Percentiles rank a stretch among this genome's conserved stretches.
These are phyloP conservation scores for Capillidium heterosporum DNA, from an alignment of 371 early-diverging fungal species.

Conservation along the genomic window DNA sequence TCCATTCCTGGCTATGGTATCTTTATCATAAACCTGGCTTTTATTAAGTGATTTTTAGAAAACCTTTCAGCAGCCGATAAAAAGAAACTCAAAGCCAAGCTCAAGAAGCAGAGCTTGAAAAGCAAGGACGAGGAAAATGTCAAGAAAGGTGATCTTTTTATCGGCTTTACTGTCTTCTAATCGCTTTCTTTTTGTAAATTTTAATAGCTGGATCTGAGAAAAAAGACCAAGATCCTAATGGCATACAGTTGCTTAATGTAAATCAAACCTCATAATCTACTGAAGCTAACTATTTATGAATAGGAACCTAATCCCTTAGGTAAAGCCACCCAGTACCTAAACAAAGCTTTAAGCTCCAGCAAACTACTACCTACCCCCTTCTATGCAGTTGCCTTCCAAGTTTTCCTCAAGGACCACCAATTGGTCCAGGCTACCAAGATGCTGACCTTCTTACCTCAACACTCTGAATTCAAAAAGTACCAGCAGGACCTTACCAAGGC, in stretches of 20 bases:
- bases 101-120: constrained; percentile 17
- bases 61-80: constrained; percentile 41
- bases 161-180: background rate
- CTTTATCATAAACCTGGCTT: background rate
- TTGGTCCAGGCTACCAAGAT: too few species aligned
- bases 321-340: too few species aligned
- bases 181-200: background rate
- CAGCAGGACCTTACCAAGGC: too few species aligned
- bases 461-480: too few species aligned
- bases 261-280: background rate
- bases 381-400: too few species aligned
- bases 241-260: constrained; percentile 9
- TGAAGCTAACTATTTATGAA: too few species aligned
- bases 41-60: constrained; percentile 10
- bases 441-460: too few species aligned
- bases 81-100: constrained; percentile 25
- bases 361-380: too few species aligned
- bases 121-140: constrained; percentile 15
- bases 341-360: too few species aligned
- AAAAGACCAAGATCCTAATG: constrained; percentile 19
- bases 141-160: constrained; percentile 12
- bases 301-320: too few species aligned
- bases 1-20: constrained; percentile 12
- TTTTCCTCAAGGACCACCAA: too few species aligned
- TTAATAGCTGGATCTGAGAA: constrained; percentile 8